Evolutionary conservation across 768 basidiomycete species (phyloP).

Genomic region (Phylloporus sp.): DNA sequence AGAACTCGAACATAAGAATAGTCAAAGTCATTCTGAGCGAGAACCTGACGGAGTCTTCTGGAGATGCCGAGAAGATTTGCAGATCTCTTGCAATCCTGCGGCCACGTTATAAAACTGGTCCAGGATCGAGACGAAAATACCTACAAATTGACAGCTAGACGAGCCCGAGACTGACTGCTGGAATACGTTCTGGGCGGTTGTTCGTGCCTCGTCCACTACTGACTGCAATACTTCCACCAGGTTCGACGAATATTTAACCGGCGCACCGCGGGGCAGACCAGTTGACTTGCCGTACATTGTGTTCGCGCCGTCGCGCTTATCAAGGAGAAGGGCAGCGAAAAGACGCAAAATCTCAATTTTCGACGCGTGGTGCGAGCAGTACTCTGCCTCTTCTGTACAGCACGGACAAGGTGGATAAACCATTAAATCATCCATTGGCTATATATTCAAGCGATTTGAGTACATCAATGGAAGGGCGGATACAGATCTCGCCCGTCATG

Average conservation of each 20-base stretch:
- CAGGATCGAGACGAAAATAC: conserved; percentile 1
- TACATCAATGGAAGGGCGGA: conserved; percentile 16
- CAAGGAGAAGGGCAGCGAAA: conserved; percentile 36
- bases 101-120: not conserved
- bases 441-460: conserved; percentile 24
- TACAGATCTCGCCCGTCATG: conserved; percentile 9
- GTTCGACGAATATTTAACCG: conserved; percentile 7
- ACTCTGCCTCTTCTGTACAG: conserved; percentile 23
- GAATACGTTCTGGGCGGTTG: conserved; percentile 16
- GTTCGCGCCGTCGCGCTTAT: conserved; percentile 24
- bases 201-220: conserved; percentile 19
- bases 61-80: conserved; percentile 36
- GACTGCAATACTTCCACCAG: conserved; percentile 20
- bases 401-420: conserved; percentile 32
- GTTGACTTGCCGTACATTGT: not conserved
- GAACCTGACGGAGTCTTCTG: conserved; percentile 41
- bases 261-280: not conserved
- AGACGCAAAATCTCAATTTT: conserved; percentile 42
- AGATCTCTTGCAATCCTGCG: conserved; percentile 33
- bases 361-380: conserved; percentile 27
- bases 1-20: conserved; percentile 64
- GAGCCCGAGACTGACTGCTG: conserved; percentile 17
- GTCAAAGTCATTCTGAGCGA: conserved; percentile 43
- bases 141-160: conserved; percentile 20
- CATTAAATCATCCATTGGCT: conserved; percentile 52